Base-by-base conservation (phyloP, 768 basidiomycete genomes). In the Dioszegia aurantiaca region DNA sequence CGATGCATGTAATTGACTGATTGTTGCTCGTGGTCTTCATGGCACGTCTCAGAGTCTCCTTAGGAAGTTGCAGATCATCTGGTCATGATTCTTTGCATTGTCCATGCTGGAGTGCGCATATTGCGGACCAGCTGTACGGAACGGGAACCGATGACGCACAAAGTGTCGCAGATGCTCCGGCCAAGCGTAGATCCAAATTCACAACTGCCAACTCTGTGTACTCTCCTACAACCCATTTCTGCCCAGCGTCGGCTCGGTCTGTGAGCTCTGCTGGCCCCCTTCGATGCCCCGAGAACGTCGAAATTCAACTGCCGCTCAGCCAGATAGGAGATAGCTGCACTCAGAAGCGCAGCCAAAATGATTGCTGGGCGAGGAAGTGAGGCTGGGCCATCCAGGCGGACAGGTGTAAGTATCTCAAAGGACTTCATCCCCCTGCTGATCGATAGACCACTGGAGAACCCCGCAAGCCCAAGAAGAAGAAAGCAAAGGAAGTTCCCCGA, bases 381-480 rank as follows among this genome's bases (percentile, higher is more conserved):
- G 12, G 51, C 63, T 4, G 37, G 54, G 6, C 53, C 52, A 28
- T 64, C 60, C 3, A 46, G 56, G 39, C 55, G 33, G 39, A 28
- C 54, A 17, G 58, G 19, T 31, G 51, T 37, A 6, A 45, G 31
- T 36, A 36, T n/a, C 45, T 11, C n/a, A n/a, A 8, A 3, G 4
- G 6, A 0, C 5, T 17, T 9, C 17, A 31, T 24, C 12, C 10
- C 9, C 1, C 41, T 53, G 12, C 33, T 33, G 31, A 42, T 39
- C 16, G 14, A 17, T 45, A 52, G 44, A 41, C 23, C 16, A 28
- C 51, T 37, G 47, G 52, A 11, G 65, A 64, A 59, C 39, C 66
- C 11, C 61, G 61, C 21, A 69, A 66, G 45, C n/a, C n/a, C 21
- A 72, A 69, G 45, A 54, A 64, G 28, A 67, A 69, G 42, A 56